These are phyloP conservation scores for Leucosporidium scottii DNA, from an alignment of 768 basidiomycete species.

Conservation along the genomic window DNA sequence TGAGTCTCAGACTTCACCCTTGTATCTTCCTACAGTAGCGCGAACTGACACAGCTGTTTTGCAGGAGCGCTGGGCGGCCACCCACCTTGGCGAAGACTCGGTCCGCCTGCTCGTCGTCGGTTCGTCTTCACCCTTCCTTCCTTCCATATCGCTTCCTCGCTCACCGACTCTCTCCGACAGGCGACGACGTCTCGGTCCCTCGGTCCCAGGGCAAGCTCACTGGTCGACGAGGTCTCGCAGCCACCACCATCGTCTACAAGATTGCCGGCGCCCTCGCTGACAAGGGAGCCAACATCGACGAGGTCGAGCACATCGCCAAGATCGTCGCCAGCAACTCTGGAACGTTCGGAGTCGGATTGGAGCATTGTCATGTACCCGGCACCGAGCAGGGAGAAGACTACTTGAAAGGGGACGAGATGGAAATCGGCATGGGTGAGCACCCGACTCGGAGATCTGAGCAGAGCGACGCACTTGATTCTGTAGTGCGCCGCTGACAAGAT, in stretches of 20 bases:
- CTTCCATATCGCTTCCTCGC: background rate
- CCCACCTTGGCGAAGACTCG: slow-evolving; percentile 36
- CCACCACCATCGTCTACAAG: slow-evolving; percentile 47
- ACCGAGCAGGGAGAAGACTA: slow-evolving; percentile 41
- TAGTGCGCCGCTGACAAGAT: too few species aligned
- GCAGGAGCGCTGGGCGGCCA: slow-evolving; percentile 29
- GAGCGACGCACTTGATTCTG: too few species aligned
- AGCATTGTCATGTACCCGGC: slow-evolving; percentile 46
- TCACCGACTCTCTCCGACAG: slow-evolving; percentile 8
- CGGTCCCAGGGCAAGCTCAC: slow-evolving; percentile 45
- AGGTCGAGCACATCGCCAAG: slow-evolving; percentile 40
- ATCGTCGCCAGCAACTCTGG: slow-evolving; percentile 39
- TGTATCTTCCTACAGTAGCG: too few species aligned
- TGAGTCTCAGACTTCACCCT: background rate
- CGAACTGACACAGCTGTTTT: too few species aligned
- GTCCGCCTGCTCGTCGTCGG: slow-evolving; percentile 42
- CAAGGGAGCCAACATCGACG: slow-evolving; percentile 40
- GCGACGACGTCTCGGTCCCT: slow-evolving; percentile 47
- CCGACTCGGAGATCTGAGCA: too few species aligned
- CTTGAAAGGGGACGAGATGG: slow-evolving; percentile 42
- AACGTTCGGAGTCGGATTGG: slow-evolving; percentile 44
- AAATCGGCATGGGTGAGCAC: slow-evolving; percentile 42
- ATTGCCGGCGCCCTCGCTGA: slow-evolving; percentile 43
- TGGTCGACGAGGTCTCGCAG: slow-evolving; percentile 45
- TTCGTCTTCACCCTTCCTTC: background rate